Evolutionary conservation across 257 asterid genomes (phyloP).

Genomic region (Verbena officinalis): DNA sequence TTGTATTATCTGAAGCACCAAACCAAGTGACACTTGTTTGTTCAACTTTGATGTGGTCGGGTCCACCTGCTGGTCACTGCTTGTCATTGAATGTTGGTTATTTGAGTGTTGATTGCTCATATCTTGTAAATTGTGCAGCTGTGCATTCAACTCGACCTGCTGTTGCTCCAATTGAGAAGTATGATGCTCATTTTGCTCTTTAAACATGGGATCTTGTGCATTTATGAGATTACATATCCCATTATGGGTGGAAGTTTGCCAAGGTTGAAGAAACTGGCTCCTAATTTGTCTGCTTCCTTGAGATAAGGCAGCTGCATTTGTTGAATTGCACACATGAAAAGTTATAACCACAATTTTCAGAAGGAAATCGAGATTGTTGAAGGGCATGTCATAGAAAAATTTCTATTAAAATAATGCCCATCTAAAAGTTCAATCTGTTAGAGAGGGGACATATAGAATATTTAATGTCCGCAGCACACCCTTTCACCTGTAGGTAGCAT

Average conservation of each 20-base stretch:
- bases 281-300: slow-evolving; percentile 47
- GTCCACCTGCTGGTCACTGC: slow-evolving; percentile 42
- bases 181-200: slow-evolving; percentile 49
- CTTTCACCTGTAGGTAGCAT: too few species aligned
- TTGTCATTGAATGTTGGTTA: slow-evolving; percentile 40
- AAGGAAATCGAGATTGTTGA: too few species aligned
- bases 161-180: slow-evolving; percentile 46
- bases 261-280: slow-evolving; percentile 54
- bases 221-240: slow-evolving; percentile 49
- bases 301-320: slow-evolving; percentile 48
- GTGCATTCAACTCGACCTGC: slow-evolving; percentile 50
- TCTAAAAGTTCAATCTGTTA: too few species aligned
- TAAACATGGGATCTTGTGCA: slow-evolving; percentile 45
- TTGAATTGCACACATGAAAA: slow-evolving; percentile 22
- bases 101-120: slow-evolving; percentile 47
- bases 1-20: slow-evolving; percentile 85
- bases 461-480: too few species aligned
- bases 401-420: too few species aligned
- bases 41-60: slow-evolving; percentile 46
- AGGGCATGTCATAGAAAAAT: too few species aligned
- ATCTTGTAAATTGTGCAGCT: slow-evolving; percentile 48
- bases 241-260: slow-evolving; percentile 58
- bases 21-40: slow-evolving; percentile 89
- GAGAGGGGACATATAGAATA: too few species aligned
- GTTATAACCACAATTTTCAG: too few species aligned